A percentile compares a stretch with the other conserved stretches of the same genome.
Conservation (phyloP, 306 rosid genomes). For the Cucurbita maxima region DNA sequence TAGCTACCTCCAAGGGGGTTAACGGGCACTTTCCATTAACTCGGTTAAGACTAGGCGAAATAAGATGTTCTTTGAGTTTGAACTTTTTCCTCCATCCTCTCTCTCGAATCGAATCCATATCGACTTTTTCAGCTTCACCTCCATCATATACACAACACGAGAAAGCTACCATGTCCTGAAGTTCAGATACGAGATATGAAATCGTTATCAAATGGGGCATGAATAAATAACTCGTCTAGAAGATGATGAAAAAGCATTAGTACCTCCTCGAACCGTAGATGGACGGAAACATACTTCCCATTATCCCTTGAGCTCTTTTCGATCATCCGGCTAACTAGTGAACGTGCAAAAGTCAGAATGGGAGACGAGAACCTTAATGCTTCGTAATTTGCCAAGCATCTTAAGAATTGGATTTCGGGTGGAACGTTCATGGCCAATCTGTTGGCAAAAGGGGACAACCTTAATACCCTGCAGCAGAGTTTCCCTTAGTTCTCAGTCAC, state of each 20-base stretch:
- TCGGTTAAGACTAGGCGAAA: conserved; percentile 60
- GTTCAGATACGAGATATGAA: neutral
- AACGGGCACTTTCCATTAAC: conserved; percentile 86
- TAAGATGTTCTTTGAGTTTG: conserved; percentile 49
- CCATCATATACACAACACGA: conserved; percentile 92
- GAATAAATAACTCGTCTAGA: neutral
- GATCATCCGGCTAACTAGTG: conserved; percentile 53
- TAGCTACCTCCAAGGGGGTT: conserved; percentile 72
- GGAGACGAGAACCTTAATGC: conserved; percentile 73
- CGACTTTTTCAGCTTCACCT: conserved; percentile 54
- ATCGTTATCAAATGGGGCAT: neutral
- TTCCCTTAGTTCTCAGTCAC: neutral
- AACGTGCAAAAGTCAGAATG: conserved; percentile 50
- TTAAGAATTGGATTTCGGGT: conserved; percentile 65
- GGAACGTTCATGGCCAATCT: conserved; percentile 93
- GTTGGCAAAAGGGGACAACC: conserved; percentile 85
- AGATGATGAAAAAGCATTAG: conserved; percentile 3
- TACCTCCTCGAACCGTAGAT: conserved; percentile 99
- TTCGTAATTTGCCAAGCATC: conserved; percentile 85
- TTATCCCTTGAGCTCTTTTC: conserved; percentile 57
- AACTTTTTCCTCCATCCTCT: conserved; percentile 83
- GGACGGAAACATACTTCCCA: conserved; percentile 72
- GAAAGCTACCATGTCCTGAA: conserved; percentile 94
- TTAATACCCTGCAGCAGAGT: conserved; percentile 50
- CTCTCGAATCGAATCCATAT: conserved; percentile 71